A percentile compares a stretch with the other conserved stretches of the same genome.
Evolutionary conservation across 257 asterid genomes (phyloP).

Genomic region (Przewalskia tangutica): DNA sequence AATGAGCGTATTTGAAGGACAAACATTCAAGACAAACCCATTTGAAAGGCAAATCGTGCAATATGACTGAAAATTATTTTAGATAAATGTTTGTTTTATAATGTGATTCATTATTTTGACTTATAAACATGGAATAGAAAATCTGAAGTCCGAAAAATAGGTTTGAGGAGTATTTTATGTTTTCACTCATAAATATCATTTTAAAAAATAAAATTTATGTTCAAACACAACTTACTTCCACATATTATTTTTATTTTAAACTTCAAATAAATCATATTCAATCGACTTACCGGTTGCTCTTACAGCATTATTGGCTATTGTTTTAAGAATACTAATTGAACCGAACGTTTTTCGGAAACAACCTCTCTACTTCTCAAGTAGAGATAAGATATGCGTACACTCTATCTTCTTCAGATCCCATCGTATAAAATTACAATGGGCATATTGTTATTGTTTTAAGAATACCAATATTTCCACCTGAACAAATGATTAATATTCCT

Average conservation of each 20-base stretch:
- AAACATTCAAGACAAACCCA: too few species aligned
- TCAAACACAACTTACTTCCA: too few species aligned
- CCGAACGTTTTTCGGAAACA: too few species aligned
- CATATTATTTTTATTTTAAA: too few species aligned
- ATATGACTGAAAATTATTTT: too few species aligned
- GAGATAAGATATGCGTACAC: too few species aligned
- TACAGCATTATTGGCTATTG: constrained; percentile 24
- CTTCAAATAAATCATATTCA: constrained; percentile 11
- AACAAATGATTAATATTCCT: constrained; percentile 30
- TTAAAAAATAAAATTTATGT: too few species aligned
- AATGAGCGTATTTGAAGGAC: too few species aligned
- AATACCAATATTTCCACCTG: constrained; percentile 29
- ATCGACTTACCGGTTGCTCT: constrained; percentile 13
- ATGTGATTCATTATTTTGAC: background rate
- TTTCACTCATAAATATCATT: too few species aligned
- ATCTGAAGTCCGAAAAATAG: background rate
- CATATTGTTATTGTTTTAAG: constrained; percentile 12
- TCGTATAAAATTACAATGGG: rapidly evolving
- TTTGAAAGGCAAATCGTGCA: too few species aligned
- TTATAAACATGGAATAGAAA: background rate
- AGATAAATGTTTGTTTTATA: background rate
- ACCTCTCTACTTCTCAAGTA: too few species aligned
- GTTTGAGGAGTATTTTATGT: background rate
- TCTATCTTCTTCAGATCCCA: too few species aligned
- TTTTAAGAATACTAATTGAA: constrained; percentile 17